Evolutionary conservation across 2,329 filamentous ascomycete species (phyloP).

Genomic region (Cladosporium phlei): DNA sequence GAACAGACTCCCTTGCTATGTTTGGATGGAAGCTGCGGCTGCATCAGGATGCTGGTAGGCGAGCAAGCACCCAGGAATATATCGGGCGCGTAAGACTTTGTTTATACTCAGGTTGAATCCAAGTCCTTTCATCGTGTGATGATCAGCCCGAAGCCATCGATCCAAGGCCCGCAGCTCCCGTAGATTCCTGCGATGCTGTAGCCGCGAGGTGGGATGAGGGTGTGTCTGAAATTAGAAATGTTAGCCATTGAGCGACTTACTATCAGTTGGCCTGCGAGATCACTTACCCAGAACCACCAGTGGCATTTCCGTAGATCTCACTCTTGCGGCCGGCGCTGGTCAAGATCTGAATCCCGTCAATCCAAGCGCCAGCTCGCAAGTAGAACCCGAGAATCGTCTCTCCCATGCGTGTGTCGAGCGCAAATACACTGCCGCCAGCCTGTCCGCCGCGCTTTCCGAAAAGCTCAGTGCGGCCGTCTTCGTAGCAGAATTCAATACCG

Average conservation of each 20-base stretch:
- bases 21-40: too few species aligned
- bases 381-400: slow-evolving; percentile 86
- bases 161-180: slow-evolving; percentile 73
- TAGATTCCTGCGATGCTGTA: slow-evolving; percentile 85
- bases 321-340: slow-evolving; percentile 86
- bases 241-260: too few species aligned
- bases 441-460: slow-evolving; percentile 79
- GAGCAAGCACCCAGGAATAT: too few species aligned
- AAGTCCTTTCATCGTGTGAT: slow-evolving; percentile 65
- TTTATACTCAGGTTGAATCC: too few species aligned
- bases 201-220: slow-evolving; percentile 80
- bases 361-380: slow-evolving; percentile 72
- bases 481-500: slow-evolving; percentile 88
- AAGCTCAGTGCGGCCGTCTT: slow-evolving; percentile 75
- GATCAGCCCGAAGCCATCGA: slow-evolving; percentile 81
- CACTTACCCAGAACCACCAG: slow-evolving; percentile 74
- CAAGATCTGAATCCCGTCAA: slow-evolving; percentile 84
- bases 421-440: slow-evolving; percentile 66
- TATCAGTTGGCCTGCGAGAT: too few species aligned
- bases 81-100: too few species aligned
- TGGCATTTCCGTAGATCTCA: slow-evolving; percentile 73
- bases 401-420: slow-evolving; percentile 75
- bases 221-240: slow-evolving; percentile 56
- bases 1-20: too few species aligned
- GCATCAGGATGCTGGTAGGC: too few species aligned